Base-by-base conservation (phyloP, 805 yeast genomes). In the Nakazawaea anatomiae region DNA sequence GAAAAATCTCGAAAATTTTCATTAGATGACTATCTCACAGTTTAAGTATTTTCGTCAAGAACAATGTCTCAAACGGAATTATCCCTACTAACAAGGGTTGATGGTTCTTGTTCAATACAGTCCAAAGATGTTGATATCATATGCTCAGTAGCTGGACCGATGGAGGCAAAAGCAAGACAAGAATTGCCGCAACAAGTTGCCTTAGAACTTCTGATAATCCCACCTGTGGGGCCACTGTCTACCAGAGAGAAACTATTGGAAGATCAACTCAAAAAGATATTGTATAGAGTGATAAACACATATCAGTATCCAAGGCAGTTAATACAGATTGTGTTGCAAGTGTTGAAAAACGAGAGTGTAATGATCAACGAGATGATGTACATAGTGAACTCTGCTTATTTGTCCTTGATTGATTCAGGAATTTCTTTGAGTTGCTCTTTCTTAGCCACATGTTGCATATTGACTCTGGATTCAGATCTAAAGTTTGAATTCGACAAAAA, bases 141-240 rank as follows among this genome's bases (percentile, higher is more conserved):
- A 2, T 80, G 85, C 42, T 82, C 96, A 0, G 91, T 92, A 1
- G 78, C 91, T 1, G 99, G 99, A 0, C 99, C 99, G 0, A 77
- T 92, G 32, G 97, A 92, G 60, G 83, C 89, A 9, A 85, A 84
- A 63, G 67, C 80, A 11, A 78, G 92, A 58, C 96, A 90, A 62
- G 98, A 92, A 63, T 66, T 83, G 35, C 96, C 97, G 9, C 83
- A 87, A 12, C 72, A 75, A 43, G 85, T 92, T 12, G 82, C 88
- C 14, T 64, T 94, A 14, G 97, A 90, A 64, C 76, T 94, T 6
- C 77, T 81, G 25, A 82, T 91, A 2, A 73, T 90, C 39, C 97
- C 98, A 1, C 80, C 85, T 27, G 69, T 73, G 11, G 98, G 97
- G 1, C 75, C 85, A 1, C 76, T 95, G 6, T 51, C 75, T 62